Base-by-base conservation (phyloP, 768 basidiomycete genomes). In the Tephrocybe sp. region DNA sequence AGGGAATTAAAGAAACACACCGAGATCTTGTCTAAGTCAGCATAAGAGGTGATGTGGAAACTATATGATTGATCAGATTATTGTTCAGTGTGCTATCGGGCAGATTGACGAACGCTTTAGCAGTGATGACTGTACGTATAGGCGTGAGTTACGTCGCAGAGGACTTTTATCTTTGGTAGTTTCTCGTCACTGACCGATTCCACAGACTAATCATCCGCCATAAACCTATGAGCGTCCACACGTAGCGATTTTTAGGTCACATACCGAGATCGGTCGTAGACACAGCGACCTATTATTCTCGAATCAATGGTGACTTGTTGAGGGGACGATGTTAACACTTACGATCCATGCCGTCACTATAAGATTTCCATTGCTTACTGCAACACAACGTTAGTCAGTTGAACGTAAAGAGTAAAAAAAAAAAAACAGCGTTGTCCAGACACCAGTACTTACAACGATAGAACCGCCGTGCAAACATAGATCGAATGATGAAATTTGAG, bases 391-490 rank as follows among this genome's bases (percentile, higher is more conserved):
- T 27, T 9, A 13, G 5, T 7, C 1, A 38, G 2, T 3, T 35
- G 34, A 43, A 32, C 24, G 47, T 21, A 42, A n/a, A n/a, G n/a
- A n/a, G n/a, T 18, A n/a, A 38, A 18, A 22, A 22, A 12, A 30
- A 30, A 30, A 12, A 30, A 12, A 12, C 28, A 7, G 7, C 7
- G 28, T 7, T 30, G 28, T 30, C 28, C 9, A 9, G 15, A 9
- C 9, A 16, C 4, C 0, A 32, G 15, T 43, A 66, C 78, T 58
- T 61, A 83, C 83, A 56, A 51, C 67, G 68, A 64, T 72, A 83
- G 18, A 83, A 68, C 5, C 80, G 71, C 43, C 61, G 65, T 21
- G 77, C 72, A 54, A 81, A 84, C 67, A 82, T 69, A 27, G 73
- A 76, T 30, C 63, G 75, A 31, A 83, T 74, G 35, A 78, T 64